phyloP scores from a whole-genome alignment of 1,284 basidiomycete species.

The Thelephora terrestris region DNA sequence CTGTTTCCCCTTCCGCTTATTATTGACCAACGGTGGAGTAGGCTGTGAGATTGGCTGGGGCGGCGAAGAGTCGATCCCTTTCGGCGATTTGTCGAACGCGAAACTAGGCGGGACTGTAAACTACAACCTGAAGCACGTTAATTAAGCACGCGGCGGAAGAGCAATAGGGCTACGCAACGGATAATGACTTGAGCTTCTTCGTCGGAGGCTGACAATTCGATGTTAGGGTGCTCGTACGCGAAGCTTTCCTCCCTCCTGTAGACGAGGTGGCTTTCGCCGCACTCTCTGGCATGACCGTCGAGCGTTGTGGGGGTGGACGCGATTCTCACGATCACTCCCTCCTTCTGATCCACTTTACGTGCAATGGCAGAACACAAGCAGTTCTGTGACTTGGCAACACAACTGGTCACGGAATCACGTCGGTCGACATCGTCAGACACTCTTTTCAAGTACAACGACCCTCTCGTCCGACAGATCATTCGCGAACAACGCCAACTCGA shows the following conservation, averaged over 20 bases:
- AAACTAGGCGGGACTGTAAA: constrained; percentile 27
- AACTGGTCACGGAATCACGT: constrained; percentile 80
- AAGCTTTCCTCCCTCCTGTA: not conserved
- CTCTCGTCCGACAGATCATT: constrained; percentile 75
- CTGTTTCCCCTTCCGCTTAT: constrained; percentile 41
- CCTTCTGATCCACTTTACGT: not conserved
- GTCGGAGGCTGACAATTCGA: constrained; percentile 6
- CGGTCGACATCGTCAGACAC: constrained; percentile 76
- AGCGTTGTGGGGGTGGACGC: too few species aligned
- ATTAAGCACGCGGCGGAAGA: constrained; percentile 2
- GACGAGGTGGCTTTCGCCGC: too few species aligned
- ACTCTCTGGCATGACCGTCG: too few species aligned
- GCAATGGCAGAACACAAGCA: constrained; percentile 23
- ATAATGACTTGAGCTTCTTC: constrained; percentile 36
- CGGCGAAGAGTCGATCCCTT: constrained; percentile 7
- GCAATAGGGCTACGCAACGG: constrained; percentile 26
- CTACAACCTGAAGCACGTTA: constrained; percentile 16
- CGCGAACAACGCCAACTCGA: constrained; percentile 90
- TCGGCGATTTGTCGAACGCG: constrained; percentile 12
- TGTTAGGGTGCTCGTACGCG: not conserved
- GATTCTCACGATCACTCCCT: not conserved
- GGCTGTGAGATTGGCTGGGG: constrained; percentile 6
- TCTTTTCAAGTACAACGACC: constrained; percentile 88
- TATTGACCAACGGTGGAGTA: constrained; percentile 9
- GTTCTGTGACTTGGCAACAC: constrained; percentile 78